Conservation (phyloP, 495 filamentous ascomycete species). For the Aspergillus sparsus region DNA sequence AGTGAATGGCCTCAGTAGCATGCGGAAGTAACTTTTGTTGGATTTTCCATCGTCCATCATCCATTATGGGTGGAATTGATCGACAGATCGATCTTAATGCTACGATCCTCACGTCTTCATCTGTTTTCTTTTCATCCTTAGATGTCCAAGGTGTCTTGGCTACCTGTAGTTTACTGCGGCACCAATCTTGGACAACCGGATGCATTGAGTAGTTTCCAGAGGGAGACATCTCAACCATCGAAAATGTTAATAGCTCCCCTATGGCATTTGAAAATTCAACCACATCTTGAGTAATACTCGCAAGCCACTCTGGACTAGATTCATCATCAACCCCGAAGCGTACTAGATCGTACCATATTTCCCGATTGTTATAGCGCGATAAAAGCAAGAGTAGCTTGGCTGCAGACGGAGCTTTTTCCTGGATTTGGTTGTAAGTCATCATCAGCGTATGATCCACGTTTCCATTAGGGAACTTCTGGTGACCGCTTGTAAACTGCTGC, state of each 20-base stretch:
- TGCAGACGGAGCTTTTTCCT: conserved; percentile 32
- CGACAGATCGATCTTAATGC: conserved; percentile 29
- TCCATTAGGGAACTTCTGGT: conserved; percentile 33
- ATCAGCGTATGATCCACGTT: conserved; percentile 48
- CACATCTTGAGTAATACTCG: conserved; percentile 26
- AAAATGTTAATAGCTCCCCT: conserved; percentile 34
- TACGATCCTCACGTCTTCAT: conserved; percentile 17
- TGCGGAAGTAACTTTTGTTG: conserved; percentile 42
- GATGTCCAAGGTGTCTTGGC: neutral
- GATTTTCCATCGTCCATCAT: conserved; percentile 26
- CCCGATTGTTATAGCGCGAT: conserved; percentile 50
- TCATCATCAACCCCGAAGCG: conserved; percentile 15
- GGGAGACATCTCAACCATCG: conserved; percentile 28
- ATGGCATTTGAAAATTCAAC: conserved; percentile 32
- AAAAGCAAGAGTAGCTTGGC: conserved; percentile 47
- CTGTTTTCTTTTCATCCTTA: neutral
- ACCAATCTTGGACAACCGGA: conserved; percentile 40
- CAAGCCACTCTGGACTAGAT: conserved; percentile 30
- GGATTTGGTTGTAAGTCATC: conserved; percentile 43
- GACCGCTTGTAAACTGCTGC: conserved; percentile 29
- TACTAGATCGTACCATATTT: conserved; percentile 54
- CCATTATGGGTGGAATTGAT: conserved; percentile 20
- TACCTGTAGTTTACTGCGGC: conserved; percentile 15
- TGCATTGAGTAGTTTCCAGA: conserved; percentile 32
- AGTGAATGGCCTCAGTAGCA: conserved; percentile 26